Evolutionary conservation across 371 early-diverging fungal genomes (phyloP).

Genomic region (Mortierella sp.): DNA sequence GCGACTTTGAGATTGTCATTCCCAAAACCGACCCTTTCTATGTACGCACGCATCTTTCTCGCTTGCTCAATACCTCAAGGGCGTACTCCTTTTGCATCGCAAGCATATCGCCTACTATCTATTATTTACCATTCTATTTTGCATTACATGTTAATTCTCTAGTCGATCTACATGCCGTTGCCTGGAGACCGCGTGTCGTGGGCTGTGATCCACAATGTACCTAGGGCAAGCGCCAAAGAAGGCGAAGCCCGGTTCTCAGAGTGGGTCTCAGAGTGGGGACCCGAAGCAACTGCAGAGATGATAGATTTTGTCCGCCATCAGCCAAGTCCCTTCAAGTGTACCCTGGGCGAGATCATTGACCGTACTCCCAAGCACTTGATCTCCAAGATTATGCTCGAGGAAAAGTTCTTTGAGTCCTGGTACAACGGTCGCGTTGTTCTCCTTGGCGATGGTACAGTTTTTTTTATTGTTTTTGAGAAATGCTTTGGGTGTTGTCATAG

Average conservation of each 20-base stretch:
- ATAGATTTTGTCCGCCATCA: conserved; percentile 47
- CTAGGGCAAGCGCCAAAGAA: conserved; percentile 25
- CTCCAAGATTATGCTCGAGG: conserved; percentile 51
- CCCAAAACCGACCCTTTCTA: conserved; percentile 53
- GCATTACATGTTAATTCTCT: not conserved
- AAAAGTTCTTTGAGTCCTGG: conserved; percentile 52
- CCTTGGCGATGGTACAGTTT: conserved; percentile 47
- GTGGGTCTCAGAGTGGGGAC: conserved; percentile 58
- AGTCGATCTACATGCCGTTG: conserved; percentile 57
- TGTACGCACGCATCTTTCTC: conserved; percentile 20
- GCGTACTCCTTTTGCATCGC: not conserved
- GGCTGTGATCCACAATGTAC: conserved; percentile 55
- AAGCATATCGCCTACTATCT: not conserved
- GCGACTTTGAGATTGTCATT: conserved; percentile 56
- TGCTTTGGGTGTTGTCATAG: not conserved
- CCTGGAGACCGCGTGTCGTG: conserved; percentile 44
- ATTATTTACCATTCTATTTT: not conserved
- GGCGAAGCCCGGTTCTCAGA: conserved; percentile 46
- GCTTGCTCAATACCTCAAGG: too few species aligned
- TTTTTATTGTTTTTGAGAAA: not conserved
- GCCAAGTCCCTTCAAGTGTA: conserved; percentile 45
- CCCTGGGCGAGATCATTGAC: conserved; percentile 55
- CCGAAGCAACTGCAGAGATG: conserved; percentile 50
- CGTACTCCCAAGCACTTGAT: conserved; percentile 41
- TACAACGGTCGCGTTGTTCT: conserved; percentile 47